phyloP scores from a whole-genome alignment of 768 basidiomycete genomes.

The Thelephora ganbajun region DNA sequence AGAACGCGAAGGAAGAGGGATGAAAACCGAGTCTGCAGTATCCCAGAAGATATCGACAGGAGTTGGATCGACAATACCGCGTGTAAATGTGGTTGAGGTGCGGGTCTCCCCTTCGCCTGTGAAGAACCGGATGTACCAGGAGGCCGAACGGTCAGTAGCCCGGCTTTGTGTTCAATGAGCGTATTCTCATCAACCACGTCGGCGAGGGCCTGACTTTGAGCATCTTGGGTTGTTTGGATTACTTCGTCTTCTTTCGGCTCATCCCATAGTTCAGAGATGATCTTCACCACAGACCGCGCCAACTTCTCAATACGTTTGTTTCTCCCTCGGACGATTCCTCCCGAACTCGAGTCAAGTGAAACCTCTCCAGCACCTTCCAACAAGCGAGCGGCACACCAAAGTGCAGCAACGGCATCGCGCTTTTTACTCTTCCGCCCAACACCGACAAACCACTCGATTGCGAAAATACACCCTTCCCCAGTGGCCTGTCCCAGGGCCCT shows the following conservation, averaged over 20 bases:
- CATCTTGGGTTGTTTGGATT: slow-evolving; percentile 7
- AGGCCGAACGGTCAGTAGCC: slow-evolving; percentile 48
- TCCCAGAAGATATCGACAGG: slow-evolving; percentile 54
- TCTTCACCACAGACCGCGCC: slow-evolving; percentile 45
- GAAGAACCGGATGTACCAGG: slow-evolving; percentile 4
- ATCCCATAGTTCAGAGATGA: slow-evolving; percentile 64
- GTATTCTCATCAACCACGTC: slow-evolving; percentile 23
- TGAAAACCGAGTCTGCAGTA: slow-evolving; percentile 59
- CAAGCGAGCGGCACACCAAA: slow-evolving; percentile 74
- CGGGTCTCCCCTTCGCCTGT: slow-evolving; percentile 14
- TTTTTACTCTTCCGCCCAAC: slow-evolving; percentile 32
- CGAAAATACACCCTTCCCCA: slow-evolving; percentile 54
- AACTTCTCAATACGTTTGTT: slow-evolving; percentile 50
- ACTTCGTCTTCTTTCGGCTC: slow-evolving; percentile 20
- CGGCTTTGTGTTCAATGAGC: slow-evolving; percentile 49
- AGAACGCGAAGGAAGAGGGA: slow-evolving; percentile 63
- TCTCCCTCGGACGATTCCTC: slow-evolving; percentile 4
- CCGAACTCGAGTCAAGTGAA: slow-evolving; percentile 20
- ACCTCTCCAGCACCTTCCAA: slow-evolving; percentile 56
- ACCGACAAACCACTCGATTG: slow-evolving; percentile 73
- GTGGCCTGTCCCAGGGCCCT: slow-evolving; percentile 53
- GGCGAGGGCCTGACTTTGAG: slow-evolving; percentile 1
- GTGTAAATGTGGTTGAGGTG: slow-evolving; percentile 52
- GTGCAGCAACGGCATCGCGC: slow-evolving; percentile 43
- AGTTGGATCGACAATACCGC: slow-evolving; percentile 58